Conservation (phyloP, 176 grass and related monocot genomes). For the Oryza glumipatula region DNA sequence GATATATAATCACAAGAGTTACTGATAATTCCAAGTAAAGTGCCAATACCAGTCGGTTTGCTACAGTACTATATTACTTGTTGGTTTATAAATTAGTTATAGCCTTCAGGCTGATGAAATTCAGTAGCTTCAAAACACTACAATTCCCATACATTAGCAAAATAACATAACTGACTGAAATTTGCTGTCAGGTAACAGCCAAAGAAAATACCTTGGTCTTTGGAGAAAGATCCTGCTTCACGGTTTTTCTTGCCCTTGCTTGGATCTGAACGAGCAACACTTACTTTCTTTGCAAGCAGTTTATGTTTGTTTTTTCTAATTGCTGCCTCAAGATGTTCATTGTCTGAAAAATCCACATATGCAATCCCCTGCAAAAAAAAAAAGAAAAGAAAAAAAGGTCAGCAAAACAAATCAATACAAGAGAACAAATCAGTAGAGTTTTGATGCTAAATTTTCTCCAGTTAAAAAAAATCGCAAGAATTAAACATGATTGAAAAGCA, state of each 20-base stretch:
- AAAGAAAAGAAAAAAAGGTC: conserved; percentile 29
- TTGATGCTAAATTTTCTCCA: not conserved
- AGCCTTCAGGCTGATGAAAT: conserved; percentile 8
- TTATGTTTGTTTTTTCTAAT: conserved; percentile 83
- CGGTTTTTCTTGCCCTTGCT: conserved; percentile 67
- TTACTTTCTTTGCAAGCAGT: conserved; percentile 75
- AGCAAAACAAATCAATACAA: conserved; percentile 35
- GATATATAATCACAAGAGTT: conserved; percentile 9
- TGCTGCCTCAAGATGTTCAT: conserved; percentile 82
- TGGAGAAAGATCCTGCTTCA: conserved; percentile 42
- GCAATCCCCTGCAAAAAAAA: conserved; percentile 75
- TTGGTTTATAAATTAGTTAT: conserved; percentile 5
- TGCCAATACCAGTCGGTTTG: not conserved
- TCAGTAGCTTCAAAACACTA: conserved; percentile 8
- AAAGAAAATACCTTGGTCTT: conserved; percentile 54
- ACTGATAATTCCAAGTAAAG: not conserved
- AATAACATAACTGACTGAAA: not conserved
- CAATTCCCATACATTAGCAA: not conserved
- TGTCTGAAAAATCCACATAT: conserved; percentile 93
- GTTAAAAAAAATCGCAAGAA: not conserved
- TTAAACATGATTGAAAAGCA: not conserved
- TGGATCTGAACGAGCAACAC: conserved; percentile 84
- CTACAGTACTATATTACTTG: not conserved
- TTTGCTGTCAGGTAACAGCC: not conserved
- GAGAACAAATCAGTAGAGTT: not conserved